A percentile compares a stretch with the other conserved stretches of the same genome.
Evolutionary conservation across 306 rosid genomes (phyloP).

Genomic region (Rubus parviflorus): DNA sequence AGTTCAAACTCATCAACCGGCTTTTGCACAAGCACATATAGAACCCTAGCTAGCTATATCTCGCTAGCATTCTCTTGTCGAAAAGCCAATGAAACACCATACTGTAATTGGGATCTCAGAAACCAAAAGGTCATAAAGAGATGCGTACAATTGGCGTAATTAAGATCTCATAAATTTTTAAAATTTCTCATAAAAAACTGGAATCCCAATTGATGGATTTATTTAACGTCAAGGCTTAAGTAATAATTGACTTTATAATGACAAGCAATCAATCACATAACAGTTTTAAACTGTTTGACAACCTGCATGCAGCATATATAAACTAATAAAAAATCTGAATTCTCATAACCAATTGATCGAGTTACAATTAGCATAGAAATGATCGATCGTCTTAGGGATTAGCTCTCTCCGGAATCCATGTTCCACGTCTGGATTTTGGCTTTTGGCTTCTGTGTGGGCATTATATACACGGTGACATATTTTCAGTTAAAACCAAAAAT

Average conservation of each 20-base stretch:
- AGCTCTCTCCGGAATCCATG: conserved; percentile 10
- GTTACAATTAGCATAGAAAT: not conserved
- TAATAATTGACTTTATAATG: not conserved
- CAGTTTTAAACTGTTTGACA: not conserved
- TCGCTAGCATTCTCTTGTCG: not conserved
- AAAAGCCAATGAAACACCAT: not conserved
- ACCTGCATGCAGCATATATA: not conserved
- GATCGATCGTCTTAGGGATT: conserved; percentile 1
- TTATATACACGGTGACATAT: not conserved
- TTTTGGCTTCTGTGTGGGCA: not conserved
- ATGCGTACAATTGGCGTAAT: not conserved
- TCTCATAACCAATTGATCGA: not conserved
- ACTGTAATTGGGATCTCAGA: not conserved
- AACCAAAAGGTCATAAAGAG: not conserved
- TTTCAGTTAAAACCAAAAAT: not conserved
- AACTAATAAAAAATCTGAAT: not conserved
- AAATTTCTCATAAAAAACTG: not conserved
- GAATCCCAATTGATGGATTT: not conserved
- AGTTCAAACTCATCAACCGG: not conserved
- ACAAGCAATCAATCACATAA: not conserved
- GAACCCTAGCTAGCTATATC: not conserved
- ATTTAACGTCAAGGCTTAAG: not conserved
- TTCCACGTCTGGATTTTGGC: not conserved
- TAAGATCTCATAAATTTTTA: not conserved
- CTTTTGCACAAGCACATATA: not conserved